Evolutionary conservation across 2,329 filamentous ascomycete species (phyloP).

Genomic region (Monilinia polystroma): DNA sequence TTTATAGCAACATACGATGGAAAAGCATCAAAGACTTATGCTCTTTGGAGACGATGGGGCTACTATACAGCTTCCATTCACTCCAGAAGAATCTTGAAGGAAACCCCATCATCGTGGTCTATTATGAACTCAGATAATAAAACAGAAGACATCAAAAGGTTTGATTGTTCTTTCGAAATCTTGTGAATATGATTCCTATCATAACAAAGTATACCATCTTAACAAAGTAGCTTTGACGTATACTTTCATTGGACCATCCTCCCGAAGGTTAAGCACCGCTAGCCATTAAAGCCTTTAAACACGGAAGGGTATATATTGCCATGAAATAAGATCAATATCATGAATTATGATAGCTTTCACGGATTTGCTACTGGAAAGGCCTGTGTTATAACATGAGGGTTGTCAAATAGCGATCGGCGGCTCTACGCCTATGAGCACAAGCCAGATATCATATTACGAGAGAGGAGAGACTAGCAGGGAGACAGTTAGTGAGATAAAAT

Average conservation of each 20-base stretch:
- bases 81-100: not conserved
- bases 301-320: not conserved
- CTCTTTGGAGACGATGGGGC: not conserved
- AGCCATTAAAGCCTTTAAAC: not conserved
- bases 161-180: not conserved
- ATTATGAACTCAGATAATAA: not conserved
- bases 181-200: not conserved
- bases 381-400: too few species aligned
- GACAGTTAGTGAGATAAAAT: not conserved
- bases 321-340: not conserved
- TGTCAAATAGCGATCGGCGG: not conserved
- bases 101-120: too few species aligned
- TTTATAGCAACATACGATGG: not conserved
- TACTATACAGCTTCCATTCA: not conserved
- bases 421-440: not conserved
- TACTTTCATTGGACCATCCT: not conserved
- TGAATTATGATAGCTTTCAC: not conserved
- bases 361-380: not conserved
- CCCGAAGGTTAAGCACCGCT: not conserved
- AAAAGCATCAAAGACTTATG: not conserved
- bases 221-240: not conserved
- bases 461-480: not conserved
- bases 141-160: not conserved
- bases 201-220: too few species aligned
- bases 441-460: not conserved